These are phyloP conservation scores for Colletotrichum orchidophilum DNA, from an alignment of 2,329 filamentous ascomycete genomes.

Conservation along the genomic window DNA sequence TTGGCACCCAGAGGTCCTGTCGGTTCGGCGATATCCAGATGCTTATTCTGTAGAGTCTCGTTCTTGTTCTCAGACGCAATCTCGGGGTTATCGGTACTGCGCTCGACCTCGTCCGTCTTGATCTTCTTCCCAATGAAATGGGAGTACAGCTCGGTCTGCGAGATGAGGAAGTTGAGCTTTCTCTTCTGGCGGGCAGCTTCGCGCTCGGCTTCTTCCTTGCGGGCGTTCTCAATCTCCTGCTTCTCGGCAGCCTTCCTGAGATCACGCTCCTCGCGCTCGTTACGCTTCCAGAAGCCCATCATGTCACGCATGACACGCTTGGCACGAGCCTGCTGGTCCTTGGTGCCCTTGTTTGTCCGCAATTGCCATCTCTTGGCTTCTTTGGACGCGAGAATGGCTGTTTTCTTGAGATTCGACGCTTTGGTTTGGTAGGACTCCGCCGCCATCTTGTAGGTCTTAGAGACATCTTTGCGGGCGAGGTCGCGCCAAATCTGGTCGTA, in stretches of 20 bases:
- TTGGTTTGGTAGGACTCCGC: conserved; percentile 86
- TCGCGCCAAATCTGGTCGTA: conserved; percentile 98
- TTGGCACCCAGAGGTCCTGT: conserved; percentile 68
- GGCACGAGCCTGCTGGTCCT: conserved; percentile 94
- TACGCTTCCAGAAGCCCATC: conserved; percentile 99
- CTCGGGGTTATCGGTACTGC: conserved; percentile 84
- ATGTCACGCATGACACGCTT: conserved; percentile 99
- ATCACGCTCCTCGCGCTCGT: conserved; percentile 96
- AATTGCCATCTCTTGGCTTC: conserved; percentile 98
- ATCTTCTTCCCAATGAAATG: conserved; percentile 99
- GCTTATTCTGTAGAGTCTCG: conserved; percentile 49
- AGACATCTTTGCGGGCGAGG: conserved; percentile 90
- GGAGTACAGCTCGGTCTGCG: conserved; percentile 97
- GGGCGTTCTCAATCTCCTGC: conserved; percentile 95
- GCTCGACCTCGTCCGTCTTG: conserved; percentile 94
- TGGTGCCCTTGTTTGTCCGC: conserved; percentile 97
- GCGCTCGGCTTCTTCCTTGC: conserved; percentile 95
- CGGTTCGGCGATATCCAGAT: conserved; percentile 60
- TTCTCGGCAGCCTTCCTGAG: conserved; percentile 92
- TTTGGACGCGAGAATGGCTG: conserved; percentile 94
- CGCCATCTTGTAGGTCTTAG: conserved; percentile 90
- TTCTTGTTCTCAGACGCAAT: conserved; percentile 66
- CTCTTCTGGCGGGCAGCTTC: conserved; percentile 97
- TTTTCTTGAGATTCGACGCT: conserved; percentile 97
- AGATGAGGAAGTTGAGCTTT: conserved; percentile 99